Evolutionary conservation across 2,329 filamentous ascomycete species (phyloP), one percentile per base, ranked within the genome.

Genomic region (Aspergillus brasiliensis): DNA sequence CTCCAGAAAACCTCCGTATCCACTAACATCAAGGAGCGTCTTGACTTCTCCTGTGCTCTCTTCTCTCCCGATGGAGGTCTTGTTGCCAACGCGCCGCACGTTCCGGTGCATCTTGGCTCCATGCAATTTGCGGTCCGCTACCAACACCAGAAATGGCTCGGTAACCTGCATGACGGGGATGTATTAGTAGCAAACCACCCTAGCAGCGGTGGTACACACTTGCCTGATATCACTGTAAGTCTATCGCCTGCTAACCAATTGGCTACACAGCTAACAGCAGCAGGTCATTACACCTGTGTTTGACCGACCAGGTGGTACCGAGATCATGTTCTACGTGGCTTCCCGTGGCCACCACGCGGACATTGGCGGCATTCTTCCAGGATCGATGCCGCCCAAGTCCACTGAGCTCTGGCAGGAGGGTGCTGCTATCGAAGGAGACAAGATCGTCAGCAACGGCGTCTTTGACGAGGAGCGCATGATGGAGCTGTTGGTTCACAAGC

Each of bases 111-210:
- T 71, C 79, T 95, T 10, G 91, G 91, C 27, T 91, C 88, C 51
- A 92, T 94, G 91, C 90, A 89, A n/a, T 93, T 90, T 8, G 92
- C 91, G 52, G 90, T 94, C 2, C 83, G 85, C 60, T 90, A 90
- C 51, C 91, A 94, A 76, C 88, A 90, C 5, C 84, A 90, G 67
- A 91, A 93, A 58, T 95, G 91, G 90, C 84, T 87, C 67, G 90
- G 89, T 5, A 91, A 89, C 65, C 78, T 95, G 55, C 90, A 91
- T 68, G 87, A 84, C 58, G 91, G 91, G 31, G 91, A 95, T 72
- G 91, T 95, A 0, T 84, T 95, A 44, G 90, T 94, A 5, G 91
- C 90, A 0, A 95, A 95, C 67, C 91, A 95, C 70, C 91, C 91
- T 1, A 91, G 91, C 72, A 93, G 88, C 69, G 91, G 91, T 34